Base-by-base conservation (phyloP, 2,329 filamentous ascomycete species). In the Arachnomyces sp. region DNA sequence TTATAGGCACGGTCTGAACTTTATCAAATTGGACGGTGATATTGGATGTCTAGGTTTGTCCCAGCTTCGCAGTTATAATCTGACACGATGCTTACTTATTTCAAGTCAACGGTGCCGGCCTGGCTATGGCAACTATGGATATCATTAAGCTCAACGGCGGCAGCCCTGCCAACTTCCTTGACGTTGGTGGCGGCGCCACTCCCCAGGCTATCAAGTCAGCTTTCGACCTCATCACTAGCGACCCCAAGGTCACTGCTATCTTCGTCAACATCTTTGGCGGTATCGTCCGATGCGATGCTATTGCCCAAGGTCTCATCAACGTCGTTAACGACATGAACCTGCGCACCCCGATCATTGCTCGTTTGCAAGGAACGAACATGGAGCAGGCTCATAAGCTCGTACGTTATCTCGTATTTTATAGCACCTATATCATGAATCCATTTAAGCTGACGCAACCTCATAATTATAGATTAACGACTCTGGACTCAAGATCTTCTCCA, bases 251-350 rank as follows among this genome's bases (percentile, higher is more conserved):
- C 52, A 90, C 89, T 38, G 92, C 92, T 59, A 92, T 98, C 73
- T 98, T 98, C 57, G 92, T 98, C 74, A 98, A 98, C 80, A 98
- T 98, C 68, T 98, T 98, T 63, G 92, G 92, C 64, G 92, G 92
- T 72, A 98, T 98, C 56, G 92, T 98, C 55, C 82, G 92, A 59
- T 98, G 92, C 66, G 92, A 98, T 66, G 88, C 86, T 60, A 98
- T 98, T 63, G 92, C 92, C 52, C 84, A 89, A 69, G 92, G 92
- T 61, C 77, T 98, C 56, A 94, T 98, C 73, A 83, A 86, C 65
- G 94, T 95, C 43, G 92, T 92, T 47, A 78, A 95, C 73, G 80
- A 80, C 59, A 89, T 98, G 77, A 89, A 95, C 75, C 80, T 98
- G 59, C 84, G 92, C 70, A 92, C 92, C 52, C 92, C 92, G 57